Evolutionary conservation across 352 stramenopile species (phyloP).

Genomic region (Phytopythium helicoides): DNA sequence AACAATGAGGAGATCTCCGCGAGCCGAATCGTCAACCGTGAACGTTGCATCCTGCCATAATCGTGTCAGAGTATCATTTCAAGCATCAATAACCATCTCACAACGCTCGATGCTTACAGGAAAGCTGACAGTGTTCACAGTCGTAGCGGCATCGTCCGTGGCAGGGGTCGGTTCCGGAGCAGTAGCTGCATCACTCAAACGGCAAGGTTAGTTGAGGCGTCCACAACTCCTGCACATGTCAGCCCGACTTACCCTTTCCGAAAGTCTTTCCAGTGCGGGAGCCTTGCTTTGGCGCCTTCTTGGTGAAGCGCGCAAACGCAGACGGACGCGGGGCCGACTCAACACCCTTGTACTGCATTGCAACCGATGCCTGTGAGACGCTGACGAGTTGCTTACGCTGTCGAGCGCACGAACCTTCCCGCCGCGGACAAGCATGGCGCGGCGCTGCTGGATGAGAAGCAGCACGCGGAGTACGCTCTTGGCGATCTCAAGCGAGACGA

Average conservation of each 20-base stretch:
- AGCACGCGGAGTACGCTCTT: conserved; percentile 71
- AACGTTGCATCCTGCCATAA: conserved; percentile 42
- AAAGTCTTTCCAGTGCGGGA: conserved; percentile 73
- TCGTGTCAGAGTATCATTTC: not conserved
- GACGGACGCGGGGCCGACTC: conserved; percentile 45
- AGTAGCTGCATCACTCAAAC: conserved; percentile 7
- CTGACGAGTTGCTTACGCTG: too few relatives aligned
- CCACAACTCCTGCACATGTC: too few relatives aligned
- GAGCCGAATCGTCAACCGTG: conserved; percentile 23
- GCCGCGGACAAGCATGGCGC: conserved; percentile 49
- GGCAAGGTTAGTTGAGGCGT: not conserved
- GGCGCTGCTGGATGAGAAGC: conserved; percentile 58
- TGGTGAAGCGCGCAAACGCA: conserved; percentile 58
- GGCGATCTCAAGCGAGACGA: conserved; percentile 74
- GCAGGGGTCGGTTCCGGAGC: conserved; percentile 21
- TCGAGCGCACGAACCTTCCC: conserved; percentile 37
- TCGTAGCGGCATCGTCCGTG: conserved; percentile 15
- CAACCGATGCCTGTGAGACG: not conserved
- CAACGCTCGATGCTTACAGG: conserved; percentile 21
- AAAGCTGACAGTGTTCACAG: conserved; percentile 50
- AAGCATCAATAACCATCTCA: not conserved
- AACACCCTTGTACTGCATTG: conserved; percentile 48
- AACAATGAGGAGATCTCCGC: conserved; percentile 48
- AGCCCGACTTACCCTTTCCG: conserved; percentile 47
- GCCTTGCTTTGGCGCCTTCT: conserved; percentile 48